Base-by-base conservation (phyloP, 768 basidiomycete genomes). In the Pholiota conissans region DNA sequence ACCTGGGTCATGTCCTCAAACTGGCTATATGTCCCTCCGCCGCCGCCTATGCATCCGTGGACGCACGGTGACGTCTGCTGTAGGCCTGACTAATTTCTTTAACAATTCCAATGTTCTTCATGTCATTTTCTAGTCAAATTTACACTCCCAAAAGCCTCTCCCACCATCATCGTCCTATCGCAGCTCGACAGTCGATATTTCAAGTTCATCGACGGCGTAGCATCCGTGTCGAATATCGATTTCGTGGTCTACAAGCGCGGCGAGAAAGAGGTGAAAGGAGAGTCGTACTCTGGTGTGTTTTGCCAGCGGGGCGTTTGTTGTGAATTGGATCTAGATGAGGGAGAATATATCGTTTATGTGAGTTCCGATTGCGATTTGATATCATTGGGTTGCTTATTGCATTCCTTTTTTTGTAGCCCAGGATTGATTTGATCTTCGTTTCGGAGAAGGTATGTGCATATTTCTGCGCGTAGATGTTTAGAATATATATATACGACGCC, bases 61-160 rank as follows among this genome's bases (percentile, higher is more conserved):
- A 70, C 73, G 11, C 78, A 71, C 52, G 81, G 80, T 14, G 80
- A 82, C 50, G 66, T 82, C 13, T 71, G 76, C 5, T 82, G 79
- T 80, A 56, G 49, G 79, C 60, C 28, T 39, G 11, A 29, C 5
- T 30, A 30, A 26, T 10, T 56, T 18, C 28, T 32, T 27, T 2
- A 22, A 32, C 7, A 6, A 40, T 10, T 11, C 32, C 27, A 5
- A 46, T 27, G 14, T 26, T 32, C 50, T 27, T 3, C 18, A 3
- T 14, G 14, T 39, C 37, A 3, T 26, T 28, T 34, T 35, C 8
- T 29, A 67, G 65, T 60, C 55, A 32, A 57, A 10, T 60, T 64
- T 35, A 57, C 51, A 1, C 58, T 82, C 24, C 70, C 74, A 2
- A 61, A 72, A 22, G 59, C 68, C 0, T 71, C 79, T 1, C 65